phyloP scores from a whole-genome alignment of 176 grass and related monocot genomes.

The Themeda triandra region DNA sequence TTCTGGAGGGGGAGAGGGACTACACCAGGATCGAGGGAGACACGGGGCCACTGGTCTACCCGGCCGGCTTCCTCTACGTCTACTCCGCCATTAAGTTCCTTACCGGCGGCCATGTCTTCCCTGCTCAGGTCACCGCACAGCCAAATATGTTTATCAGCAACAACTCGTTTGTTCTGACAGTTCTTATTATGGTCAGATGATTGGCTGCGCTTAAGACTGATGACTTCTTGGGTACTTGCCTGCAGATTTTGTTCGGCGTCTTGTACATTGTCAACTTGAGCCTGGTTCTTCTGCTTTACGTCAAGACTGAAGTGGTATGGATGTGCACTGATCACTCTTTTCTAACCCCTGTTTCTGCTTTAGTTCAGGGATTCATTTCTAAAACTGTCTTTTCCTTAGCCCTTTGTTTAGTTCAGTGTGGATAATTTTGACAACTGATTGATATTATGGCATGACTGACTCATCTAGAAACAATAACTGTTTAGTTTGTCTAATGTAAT shows the following conservation, averaged over 20 bases:
- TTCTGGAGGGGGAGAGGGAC: slow-evolving; percentile 80
- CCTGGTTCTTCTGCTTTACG: slow-evolving; percentile 70
- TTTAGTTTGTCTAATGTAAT: not conserved
- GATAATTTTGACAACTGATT: not conserved
- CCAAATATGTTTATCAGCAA: not conserved
- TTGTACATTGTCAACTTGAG: slow-evolving; percentile 80
- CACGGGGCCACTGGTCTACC: slow-evolving; percentile 91
- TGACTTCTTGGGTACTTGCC: slow-evolving; percentile 5
- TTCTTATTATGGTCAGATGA: not conserved
- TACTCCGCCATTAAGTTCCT: slow-evolving; percentile 81
- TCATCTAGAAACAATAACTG: not conserved
- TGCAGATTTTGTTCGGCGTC: slow-evolving; percentile 84
- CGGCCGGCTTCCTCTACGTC: slow-evolving; percentile 91
- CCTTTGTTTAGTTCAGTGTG: not conserved
- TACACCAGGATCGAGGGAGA: slow-evolving; percentile 94
- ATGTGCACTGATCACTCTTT: not conserved
- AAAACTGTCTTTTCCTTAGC: not conserved
- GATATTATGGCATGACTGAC: not conserved
- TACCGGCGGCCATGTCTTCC: slow-evolving; percentile 70
- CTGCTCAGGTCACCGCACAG: slow-evolving; percentile 56
- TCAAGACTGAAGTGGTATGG: slow-evolving; percentile 81
- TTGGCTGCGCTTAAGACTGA: slow-evolving; percentile 4
- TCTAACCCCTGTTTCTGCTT: not conserved
- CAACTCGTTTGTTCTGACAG: not conserved
- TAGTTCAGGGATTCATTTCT: not conserved